These are phyloP conservation scores for Glarea lozoyensis DNA, from an alignment of 495 filamentous ascomycete genomes.

Conservation along the genomic window DNA sequence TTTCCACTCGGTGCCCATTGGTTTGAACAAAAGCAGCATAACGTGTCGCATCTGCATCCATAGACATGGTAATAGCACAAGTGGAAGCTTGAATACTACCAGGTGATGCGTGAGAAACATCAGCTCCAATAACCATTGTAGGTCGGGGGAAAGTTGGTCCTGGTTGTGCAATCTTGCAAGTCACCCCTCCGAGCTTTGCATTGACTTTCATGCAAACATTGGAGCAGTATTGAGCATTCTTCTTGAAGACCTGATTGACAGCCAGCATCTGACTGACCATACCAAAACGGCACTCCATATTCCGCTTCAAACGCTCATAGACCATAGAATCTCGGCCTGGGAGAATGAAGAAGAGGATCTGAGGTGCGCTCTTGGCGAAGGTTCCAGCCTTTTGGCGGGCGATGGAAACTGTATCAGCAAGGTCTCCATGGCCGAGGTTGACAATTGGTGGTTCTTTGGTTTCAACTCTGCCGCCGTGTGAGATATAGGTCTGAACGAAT, in stretches of 20 bases:
- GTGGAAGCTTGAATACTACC: constrained; percentile 59
- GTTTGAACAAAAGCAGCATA: constrained; percentile 71
- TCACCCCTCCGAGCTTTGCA: constrained; percentile 84
- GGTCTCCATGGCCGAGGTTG: constrained; percentile 26
- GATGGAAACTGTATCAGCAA: constrained; percentile 37
- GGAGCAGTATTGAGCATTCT: constrained; percentile 66
- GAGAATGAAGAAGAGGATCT: constrained; percentile 67
- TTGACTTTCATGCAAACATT: constrained; percentile 95
- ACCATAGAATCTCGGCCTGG: constrained; percentile 50
- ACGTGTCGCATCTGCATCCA: constrained; percentile 55
- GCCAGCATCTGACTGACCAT: constrained; percentile 67
- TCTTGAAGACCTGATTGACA: constrained; percentile 47
- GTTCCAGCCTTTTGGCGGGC: constrained; percentile 5
- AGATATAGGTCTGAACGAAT: constrained; percentile 53
- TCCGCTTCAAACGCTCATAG: constrained; percentile 78
- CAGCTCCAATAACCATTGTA: constrained; percentile 37
- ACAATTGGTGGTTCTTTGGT: constrained; percentile 24
- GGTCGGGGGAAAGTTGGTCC: constrained; percentile 6
- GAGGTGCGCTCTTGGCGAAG: constrained; percentile 29
- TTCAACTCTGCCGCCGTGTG: constrained; percentile 61
- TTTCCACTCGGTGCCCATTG: constrained; percentile 70
- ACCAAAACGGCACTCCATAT: constrained; percentile 70
- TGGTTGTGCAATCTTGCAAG: constrained; percentile 20
- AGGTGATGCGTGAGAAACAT: constrained; percentile 78
- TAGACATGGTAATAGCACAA: constrained; percentile 78